Evolutionary conservation across 2,329 filamentous ascomycete species (phyloP), one percentile per base, ranked within the genome.

Genomic region (Stemphylium beticola): DNA sequence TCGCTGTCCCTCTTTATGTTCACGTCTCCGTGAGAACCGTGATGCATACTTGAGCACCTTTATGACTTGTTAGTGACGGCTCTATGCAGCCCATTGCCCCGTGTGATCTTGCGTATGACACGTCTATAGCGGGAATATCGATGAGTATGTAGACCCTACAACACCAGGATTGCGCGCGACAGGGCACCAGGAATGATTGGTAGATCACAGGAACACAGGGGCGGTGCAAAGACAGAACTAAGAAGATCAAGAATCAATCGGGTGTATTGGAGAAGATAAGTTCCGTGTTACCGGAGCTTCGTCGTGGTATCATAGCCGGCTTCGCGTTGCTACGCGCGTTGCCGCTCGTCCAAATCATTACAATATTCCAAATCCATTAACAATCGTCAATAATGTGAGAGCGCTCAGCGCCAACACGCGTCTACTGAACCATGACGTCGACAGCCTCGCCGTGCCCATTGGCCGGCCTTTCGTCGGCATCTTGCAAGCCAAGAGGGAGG

Each of bases 401-500:
- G 31, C 39, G 34, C 40, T 11, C 40, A 39, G n/a, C 18, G 29
- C 14, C 31, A 15, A 31, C 29, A 44, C 29, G 20, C 33, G 5
- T 43, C 45, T 64, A 64, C 24, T 69, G 67, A 20, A 74, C 69
- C 74, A 76, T 75, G 11, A 66, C 64, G 50, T 76, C 73, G 18
- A 46, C 65, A 29, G 72, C 65, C 32, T 76, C 76, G 17, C 73
- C 71, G 39, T 72, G 68, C 20, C 57, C 54, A 12, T 65, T 64
- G 34, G 61, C 60, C 15, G 60, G 55, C 24, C 54, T 58, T 11
- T 70, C 67, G 40, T 70, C 66, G 20, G 58, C 58, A 32, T 69
- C 74, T 50, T 78, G 77, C 37, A 81, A 58, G 4, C 79, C 79
- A 12, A 82, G 66, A 4, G 73, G 69, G n/a, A 81, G 61, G 4